Evolutionary conservation across 352 stramenopile species (phyloP), one percentile per base, ranked within the genome.

Genomic region (Phytopythium kandeliae): DNA sequence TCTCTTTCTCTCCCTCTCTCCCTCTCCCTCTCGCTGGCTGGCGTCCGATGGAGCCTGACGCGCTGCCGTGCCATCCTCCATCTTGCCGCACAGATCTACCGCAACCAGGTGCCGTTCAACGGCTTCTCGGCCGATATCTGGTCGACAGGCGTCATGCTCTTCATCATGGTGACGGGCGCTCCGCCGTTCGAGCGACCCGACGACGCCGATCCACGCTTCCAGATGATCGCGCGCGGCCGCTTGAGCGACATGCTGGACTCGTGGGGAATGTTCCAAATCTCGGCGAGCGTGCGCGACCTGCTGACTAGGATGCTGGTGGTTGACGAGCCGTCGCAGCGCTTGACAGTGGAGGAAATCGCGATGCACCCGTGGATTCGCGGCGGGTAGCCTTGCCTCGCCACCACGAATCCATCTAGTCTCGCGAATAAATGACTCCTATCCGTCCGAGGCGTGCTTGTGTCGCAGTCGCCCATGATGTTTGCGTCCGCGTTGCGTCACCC

Each of bases 151-250:
- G 86, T 97, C 45, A 96, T 97, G 69, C 63, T 97, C 30, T 98
- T 97, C 73, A 97, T 97, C 67, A 96, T 98, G 83, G 67, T 97
- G 35, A 96, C 91, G 1, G 91, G 89, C 17, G 87, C 91, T 22
- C 92, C 92, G 36, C 92, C 92, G 26, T 97, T 97, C 47, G 85
- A 96, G 52, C 78, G 82, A 4, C 80, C 83, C 16, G 77, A 92
- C 48, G 76, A 92, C 47, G 79, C 74, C 2, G 83, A 94, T 42
- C 73, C 82, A 51, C 80, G 78, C 22, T 91, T 91, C 63, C 76
- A 92, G 57, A 93, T 93, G 82, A 89, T 93, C 51, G 75, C 82
- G 21, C 67, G 76, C 25, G 82, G 82, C 21, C 71, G 81, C 40
- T 63, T 93, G 69, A 74, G 69, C 61, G 82, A 93, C 35, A 93